Percentiles rank a stretch among this genome's conserved stretches.
Evolutionary conservation across 257 asterid genomes (phyloP).

Genomic region (Catharanthus roseus): DNA sequence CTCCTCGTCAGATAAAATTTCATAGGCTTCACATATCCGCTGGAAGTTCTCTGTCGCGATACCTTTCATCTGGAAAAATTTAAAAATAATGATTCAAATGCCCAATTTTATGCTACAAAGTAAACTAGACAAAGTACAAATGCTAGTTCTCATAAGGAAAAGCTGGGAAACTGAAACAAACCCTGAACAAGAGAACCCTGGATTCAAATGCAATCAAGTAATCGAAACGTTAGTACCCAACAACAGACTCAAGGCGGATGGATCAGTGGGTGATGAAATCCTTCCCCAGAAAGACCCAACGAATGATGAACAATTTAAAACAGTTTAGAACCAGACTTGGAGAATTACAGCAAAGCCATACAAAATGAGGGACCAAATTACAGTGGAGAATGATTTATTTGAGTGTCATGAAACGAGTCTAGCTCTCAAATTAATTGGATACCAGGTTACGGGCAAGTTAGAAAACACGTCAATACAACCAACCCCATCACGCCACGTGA

Average conservation of each 20-base stretch:
- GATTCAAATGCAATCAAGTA: constrained; percentile 1
- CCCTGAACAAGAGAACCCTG: background rate
- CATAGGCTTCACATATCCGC: constrained; percentile 95
- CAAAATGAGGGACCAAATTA: background rate
- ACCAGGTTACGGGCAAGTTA: background rate
- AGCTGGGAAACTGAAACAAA: background rate
- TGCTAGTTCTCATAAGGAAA: background rate
- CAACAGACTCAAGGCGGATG: background rate
- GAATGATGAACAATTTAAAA: background rate
- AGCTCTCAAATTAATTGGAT: background rate
- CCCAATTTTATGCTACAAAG: background rate
- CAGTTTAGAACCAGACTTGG: background rate
- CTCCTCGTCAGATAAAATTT: constrained; percentile 70
- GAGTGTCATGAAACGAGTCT: background rate
- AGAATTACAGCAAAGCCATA: background rate
- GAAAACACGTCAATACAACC: background rate
- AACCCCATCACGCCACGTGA: background rate
- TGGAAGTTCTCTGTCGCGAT: constrained; percentile 95
- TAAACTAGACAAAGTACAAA: background rate
- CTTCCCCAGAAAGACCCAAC: too few relatives aligned
- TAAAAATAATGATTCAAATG: background rate
- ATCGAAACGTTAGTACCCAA: background rate
- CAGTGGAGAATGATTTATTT: background rate
- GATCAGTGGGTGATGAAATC: background rate
- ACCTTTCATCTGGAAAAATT: constrained; percentile 71